A percentile compares a stretch with the other conserved stretches of the same genome.
Evolutionary conservation across 192 early-diverging fungal genomes (phyloP).

Genomic region (Coemansia sp.): DNA sequence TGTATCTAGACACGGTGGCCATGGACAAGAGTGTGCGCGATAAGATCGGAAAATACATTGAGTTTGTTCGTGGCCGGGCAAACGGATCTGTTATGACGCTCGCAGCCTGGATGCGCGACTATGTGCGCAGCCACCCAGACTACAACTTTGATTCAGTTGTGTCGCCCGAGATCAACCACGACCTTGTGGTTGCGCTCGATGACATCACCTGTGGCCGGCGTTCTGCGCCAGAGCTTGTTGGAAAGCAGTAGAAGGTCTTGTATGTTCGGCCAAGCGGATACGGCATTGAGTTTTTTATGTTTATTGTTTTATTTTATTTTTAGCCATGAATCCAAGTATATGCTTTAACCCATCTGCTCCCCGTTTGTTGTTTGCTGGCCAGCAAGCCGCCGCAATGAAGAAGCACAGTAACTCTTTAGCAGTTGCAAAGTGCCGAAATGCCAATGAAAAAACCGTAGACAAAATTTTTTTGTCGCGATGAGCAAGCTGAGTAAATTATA

Average conservation of each 20-base stretch:
- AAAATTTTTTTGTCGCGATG: no score
- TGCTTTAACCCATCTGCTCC: no score
- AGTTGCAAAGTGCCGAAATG: no score
- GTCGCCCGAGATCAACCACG: slow-evolving; percentile 78
- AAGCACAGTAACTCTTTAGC: no score
- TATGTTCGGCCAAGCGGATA: background rate
- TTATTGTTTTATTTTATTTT: background rate
- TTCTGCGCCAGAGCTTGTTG: slow-evolving; percentile 44
- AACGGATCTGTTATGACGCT: slow-evolving; percentile 82
- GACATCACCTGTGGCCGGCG: slow-evolving; percentile 40
- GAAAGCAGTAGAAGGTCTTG: slow-evolving; percentile 1
- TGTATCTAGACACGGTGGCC: slow-evolving; percentile 76
- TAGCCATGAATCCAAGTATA: no score
- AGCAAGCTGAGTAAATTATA: no score
- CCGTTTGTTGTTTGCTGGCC: no score
- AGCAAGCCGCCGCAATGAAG: no score
- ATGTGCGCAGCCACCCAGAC: slow-evolving; percentile 80
- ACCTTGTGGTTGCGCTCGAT: slow-evolving; percentile 63
- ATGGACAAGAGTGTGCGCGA: slow-evolving; percentile 69
- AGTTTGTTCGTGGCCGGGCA: slow-evolving; percentile 77
- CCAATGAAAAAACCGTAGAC: no score
- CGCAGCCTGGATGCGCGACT: slow-evolving; percentile 88
- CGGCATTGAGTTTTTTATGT: background rate
- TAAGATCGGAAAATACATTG: slow-evolving; percentile 72
- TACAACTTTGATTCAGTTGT: slow-evolving; percentile 93